Conservation (phyloP, 2,329 filamentous ascomycete genomes). For the Beauveria varroae region DNA sequence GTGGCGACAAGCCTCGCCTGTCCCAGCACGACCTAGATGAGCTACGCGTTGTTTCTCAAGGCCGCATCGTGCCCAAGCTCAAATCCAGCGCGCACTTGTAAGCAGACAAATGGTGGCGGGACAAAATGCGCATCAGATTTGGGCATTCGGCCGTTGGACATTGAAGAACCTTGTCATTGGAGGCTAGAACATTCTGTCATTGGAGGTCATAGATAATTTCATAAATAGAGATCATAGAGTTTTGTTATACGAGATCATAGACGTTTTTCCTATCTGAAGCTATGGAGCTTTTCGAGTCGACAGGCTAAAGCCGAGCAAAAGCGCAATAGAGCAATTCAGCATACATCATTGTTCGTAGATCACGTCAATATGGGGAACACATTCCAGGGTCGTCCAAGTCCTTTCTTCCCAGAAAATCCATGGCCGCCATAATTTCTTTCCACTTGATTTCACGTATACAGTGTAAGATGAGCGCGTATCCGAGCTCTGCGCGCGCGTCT, state of each 20-base stretch:
- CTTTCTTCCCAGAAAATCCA: conserved; percentile 20
- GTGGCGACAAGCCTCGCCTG: conserved; percentile 32
- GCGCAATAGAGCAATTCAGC: background rate
- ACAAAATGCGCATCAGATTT: background rate
- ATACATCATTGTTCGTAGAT: background rate
- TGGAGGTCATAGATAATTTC: background rate
- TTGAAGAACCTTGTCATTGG: background rate
- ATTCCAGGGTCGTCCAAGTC: conserved; percentile 20
- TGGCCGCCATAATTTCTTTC: conserved; percentile 21
- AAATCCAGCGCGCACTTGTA: conserved; percentile 1
- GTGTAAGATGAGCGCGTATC: conserved; percentile 15
- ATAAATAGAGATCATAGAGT: too few species aligned
- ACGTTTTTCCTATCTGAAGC: background rate
- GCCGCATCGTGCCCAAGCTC: conserved; percentile 28
- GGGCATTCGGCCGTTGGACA: background rate
- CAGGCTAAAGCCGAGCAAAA: conserved; percentile 1
- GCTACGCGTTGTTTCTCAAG: conserved; percentile 31
- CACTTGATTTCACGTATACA: conserved; percentile 20
- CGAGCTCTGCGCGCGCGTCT: conserved; percentile 16
- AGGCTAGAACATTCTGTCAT: background rate
- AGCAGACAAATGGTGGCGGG: background rate
- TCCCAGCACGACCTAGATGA: conserved; percentile 40
- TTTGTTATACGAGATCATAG: background rate
- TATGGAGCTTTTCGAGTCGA: background rate
- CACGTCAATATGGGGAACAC: conserved; percentile 2